Percentiles rank a stretch among this genome's conserved stretches.
Evolutionary conservation across 345 rosid species (phyloP).

Genomic region (Eutrema yunnanense): DNA sequence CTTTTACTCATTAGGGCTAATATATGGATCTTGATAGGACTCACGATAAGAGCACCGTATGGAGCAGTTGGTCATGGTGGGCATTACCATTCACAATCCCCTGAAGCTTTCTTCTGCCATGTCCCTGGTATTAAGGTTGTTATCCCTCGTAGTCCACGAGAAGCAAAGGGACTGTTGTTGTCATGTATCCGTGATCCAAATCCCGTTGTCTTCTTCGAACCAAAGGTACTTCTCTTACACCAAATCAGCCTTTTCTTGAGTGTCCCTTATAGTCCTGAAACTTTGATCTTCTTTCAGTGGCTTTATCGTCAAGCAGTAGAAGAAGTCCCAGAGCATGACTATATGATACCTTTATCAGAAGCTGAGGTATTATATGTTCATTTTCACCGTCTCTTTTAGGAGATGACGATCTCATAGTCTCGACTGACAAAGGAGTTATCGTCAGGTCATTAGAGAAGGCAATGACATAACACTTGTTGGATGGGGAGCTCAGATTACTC

Average conservation of each 20-base stretch:
- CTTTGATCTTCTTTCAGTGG: constrained; percentile 46
- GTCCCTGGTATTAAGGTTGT: constrained; percentile 97
- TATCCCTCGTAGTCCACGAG: constrained; percentile 77
- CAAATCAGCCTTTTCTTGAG: background rate
- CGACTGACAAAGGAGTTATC: constrained; percentile 11
- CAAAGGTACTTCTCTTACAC: constrained; percentile 48
- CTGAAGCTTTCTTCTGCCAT: constrained; percentile 96
- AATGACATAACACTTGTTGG: constrained; percentile 85
- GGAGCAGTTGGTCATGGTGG: constrained; percentile 96
- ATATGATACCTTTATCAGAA: constrained; percentile 79
- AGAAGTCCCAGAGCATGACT: constrained; percentile 85
- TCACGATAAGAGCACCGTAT: constrained; percentile 79
- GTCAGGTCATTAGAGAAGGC: constrained; percentile 77
- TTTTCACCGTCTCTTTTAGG: background rate
- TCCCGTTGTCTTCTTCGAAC: constrained; percentile 85
- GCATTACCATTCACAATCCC: constrained; percentile 89
- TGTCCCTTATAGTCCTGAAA: background rate
- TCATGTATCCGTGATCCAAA: constrained; percentile 79
- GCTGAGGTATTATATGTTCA: constrained; percentile 55
- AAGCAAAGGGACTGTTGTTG: constrained; percentile 84
- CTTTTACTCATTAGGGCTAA: background rate
- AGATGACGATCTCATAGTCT: background rate
- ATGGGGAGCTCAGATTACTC: constrained; percentile 73
- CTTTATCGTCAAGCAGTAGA: constrained; percentile 82
- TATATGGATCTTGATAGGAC: constrained; percentile 38